Conservation (phyloP, 2,329 filamentous ascomycete genomes). For the Trichophyton benhamiae region DNA sequence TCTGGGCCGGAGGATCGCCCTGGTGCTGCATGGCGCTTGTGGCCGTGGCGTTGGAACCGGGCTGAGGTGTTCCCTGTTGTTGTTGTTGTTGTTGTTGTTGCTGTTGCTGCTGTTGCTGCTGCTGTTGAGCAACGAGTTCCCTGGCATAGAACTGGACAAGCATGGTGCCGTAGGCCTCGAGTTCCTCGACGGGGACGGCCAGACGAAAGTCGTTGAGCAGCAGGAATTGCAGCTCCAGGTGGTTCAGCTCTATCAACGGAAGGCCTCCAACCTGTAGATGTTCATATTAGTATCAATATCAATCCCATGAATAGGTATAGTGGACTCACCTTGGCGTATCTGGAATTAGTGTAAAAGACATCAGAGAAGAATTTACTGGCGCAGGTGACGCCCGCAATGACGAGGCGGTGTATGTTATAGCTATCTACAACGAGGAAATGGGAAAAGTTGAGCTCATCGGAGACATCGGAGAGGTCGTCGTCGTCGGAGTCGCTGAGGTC, state of each 20-base stretch:
- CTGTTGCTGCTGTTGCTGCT: neutral
- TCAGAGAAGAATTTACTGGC: constrained; percentile 99
- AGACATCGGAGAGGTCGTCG: constrained; percentile 9
- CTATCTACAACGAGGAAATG: constrained; percentile 93
- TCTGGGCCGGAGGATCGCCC: neutral
- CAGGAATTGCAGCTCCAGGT: constrained; percentile 90
- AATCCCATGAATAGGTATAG: too few relatives aligned
- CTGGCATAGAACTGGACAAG: constrained; percentile 93
- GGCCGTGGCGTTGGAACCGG: neutral
- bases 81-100: neutral
- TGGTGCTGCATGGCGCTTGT: neutral
- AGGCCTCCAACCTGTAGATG: constrained; percentile 70
- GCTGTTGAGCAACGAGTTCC: constrained; percentile 59
- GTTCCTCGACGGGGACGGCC: constrained; percentile 81
- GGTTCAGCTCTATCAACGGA: constrained; percentile 83
- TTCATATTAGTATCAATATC: neutral
- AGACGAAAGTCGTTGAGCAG: constrained; percentile 92
- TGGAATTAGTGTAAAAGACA: constrained; percentile 97
- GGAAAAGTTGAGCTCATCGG: constrained; percentile 43
- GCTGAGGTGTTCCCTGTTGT: neutral
- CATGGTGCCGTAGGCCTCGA: constrained; percentile 97
- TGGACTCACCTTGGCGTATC: constrained; percentile 82
- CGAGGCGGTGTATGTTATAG: constrained; percentile 93
- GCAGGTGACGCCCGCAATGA: constrained; percentile 94
- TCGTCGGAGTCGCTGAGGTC: constrained; percentile 14